A percentile compares a stretch with the other conserved stretches of the same genome.
phyloP scores from a whole-genome alignment of 1,284 basidiomycete species.

The Sporisorium graminicola region DNA sequence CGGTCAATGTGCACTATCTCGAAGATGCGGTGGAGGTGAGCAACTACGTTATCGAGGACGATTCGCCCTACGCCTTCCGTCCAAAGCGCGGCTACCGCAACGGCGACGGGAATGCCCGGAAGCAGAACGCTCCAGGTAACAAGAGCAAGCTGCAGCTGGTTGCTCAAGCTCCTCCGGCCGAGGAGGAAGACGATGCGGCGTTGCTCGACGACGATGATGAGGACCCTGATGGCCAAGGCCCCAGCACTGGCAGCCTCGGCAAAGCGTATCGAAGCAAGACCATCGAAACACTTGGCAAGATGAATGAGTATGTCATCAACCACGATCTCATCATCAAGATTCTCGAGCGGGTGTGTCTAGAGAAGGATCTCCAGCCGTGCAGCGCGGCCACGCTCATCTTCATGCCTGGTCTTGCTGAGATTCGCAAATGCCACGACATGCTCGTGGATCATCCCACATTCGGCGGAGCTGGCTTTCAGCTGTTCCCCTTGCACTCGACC shows the following conservation, averaged over 20 bases:
- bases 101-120: conserved; percentile 32
- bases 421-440: conserved; percentile 86
- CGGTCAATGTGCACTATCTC: conserved; percentile 86
- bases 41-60: conserved; percentile 81
- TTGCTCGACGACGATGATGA: conserved; percentile 82
- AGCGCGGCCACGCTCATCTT: conserved; percentile 90
- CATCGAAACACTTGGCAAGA: conserved; percentile 82
- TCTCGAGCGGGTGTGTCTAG: conserved; percentile 85
- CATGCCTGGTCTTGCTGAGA: conserved; percentile 88
- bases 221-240: conserved; percentile 69
- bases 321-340: conserved; percentile 78
- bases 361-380: conserved; percentile 75
- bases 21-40: conserved; percentile 93
- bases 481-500: conserved; percentile 92
- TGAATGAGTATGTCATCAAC: conserved; percentile 86
- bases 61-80: conserved; percentile 81
- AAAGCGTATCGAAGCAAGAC: conserved; percentile 79
- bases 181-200: conserved; percentile 81
- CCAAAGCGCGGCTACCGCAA: conserved; percentile 49
- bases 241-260: conserved; percentile 71
- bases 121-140: conserved; percentile 57
- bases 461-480: conserved; percentile 78
- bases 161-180: conserved; percentile 73
- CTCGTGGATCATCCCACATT: conserved; percentile 83
- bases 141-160: conserved; percentile 77